A percentile compares a stretch with the other conserved stretches of the same genome.
Evolutionary conservation across 2,329 filamentous ascomycete genomes (phyloP).

Genomic region (Cladophialophora yegresii): DNA sequence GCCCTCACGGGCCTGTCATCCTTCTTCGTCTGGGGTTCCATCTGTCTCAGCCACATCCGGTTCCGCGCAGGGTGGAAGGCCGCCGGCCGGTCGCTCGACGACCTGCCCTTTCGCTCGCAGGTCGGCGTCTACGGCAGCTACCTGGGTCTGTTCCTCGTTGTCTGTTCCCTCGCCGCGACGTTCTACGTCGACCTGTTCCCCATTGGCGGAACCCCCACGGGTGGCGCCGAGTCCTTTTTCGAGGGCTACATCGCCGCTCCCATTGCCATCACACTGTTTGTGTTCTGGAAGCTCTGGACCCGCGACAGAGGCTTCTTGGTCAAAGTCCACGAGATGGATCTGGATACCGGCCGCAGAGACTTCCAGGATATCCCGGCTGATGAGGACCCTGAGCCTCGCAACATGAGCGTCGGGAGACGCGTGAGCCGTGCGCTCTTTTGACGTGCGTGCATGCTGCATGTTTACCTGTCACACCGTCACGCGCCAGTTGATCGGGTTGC

Average conservation of each 20-base stretch:
- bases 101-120: slow-evolving; percentile 80
- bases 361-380: slow-evolving; percentile 22
- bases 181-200: slow-evolving; percentile 88
- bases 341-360: slow-evolving; percentile 80
- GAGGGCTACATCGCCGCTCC: slow-evolving; percentile 59
- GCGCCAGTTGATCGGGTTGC: too few relatives aligned
- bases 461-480: too few relatives aligned
- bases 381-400: slow-evolving; percentile 19
- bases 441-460: neutral
- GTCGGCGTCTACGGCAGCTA: slow-evolving; percentile 78
- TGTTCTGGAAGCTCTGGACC: slow-evolving; percentile 43
- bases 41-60: slow-evolving; percentile 66
- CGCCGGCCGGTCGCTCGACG: slow-evolving; percentile 68
- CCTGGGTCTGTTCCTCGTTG: slow-evolving; percentile 68
- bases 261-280: slow-evolving; percentile 57
- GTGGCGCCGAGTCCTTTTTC: slow-evolving; percentile 67
- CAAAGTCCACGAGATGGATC: slow-evolving; percentile 34
- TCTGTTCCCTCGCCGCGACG: slow-evolving; percentile 65
- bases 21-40: slow-evolving; percentile 68
- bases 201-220: slow-evolving; percentile 53
- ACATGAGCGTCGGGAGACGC: slow-evolving; percentile 22
- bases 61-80: slow-evolving; percentile 79
- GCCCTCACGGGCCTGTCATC: slow-evolving; percentile 72
- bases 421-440: slow-evolving; percentile 27
- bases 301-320: slow-evolving; percentile 18